Evolutionary conservation across 176 grass and related monocot genomes (phyloP).

Genomic region (Tuctoria greenei): DNA sequence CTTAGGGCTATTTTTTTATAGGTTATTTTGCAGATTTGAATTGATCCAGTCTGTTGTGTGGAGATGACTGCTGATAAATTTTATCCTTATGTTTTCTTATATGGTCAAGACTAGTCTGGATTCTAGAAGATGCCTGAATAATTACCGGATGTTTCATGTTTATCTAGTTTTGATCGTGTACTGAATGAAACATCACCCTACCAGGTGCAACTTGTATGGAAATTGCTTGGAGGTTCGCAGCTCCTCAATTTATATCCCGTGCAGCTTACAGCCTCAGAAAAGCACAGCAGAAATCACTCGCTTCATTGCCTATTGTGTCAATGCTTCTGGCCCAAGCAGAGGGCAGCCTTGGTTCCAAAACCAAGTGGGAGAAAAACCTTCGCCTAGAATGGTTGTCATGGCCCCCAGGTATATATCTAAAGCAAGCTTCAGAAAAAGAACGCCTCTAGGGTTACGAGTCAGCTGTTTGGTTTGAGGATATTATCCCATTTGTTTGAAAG

Average conservation of each 20-base stretch:
- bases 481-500: background rate
- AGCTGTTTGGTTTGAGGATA: background rate
- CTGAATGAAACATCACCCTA: conserved; percentile 31
- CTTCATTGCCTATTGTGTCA: conserved; percentile 59
- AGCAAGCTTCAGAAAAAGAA: background rate
- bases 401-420: conserved; percentile 63
- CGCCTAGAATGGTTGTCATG: conserved; percentile 84
- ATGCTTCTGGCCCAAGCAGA: conserved; percentile 89
- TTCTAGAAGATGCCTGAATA: background rate
- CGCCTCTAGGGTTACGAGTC: background rate
- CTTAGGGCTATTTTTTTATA: background rate
- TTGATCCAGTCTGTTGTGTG: background rate
- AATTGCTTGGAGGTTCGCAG: conserved; percentile 56
- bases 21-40: background rate
- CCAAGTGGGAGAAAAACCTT: conserved; percentile 94
- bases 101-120: background rate
- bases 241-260: conserved; percentile 68
- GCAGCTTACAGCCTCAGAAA: conserved; percentile 70
- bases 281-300: conserved; percentile 62
- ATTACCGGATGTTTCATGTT: background rate
- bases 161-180: background rate
- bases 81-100: background rate
- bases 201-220: conserved; percentile 79
- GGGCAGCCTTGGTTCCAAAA: conserved; percentile 77
- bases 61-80: background rate